Base-by-base conservation (phyloP, 768 basidiomycete genomes). In the Neoboletus subvelutipes region DNA sequence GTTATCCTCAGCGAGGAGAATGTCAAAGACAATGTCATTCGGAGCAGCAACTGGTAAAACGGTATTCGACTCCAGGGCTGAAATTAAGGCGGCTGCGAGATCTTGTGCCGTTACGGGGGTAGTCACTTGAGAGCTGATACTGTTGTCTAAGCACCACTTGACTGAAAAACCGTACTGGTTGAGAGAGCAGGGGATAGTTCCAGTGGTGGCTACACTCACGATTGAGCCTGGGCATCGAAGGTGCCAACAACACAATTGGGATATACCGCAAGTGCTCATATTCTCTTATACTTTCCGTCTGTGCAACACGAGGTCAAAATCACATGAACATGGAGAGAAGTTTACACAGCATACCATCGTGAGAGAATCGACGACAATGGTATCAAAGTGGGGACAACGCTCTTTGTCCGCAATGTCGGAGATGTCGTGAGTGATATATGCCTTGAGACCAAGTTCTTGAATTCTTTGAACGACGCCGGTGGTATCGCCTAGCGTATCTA, bases 141-240 rank as follows among this genome's bases (percentile, higher is more conserved):
- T 94, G 74, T 96, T 94, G 74, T 97, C 94, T 52, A 96, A 76
- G 71, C 94, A 97, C 88, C 92, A 94, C 82, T 96, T 96, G 66
- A 97, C 93, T 86, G 72, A 54, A 59, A 54, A 54, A 20, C 11
- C 52, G 15, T 22, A 42, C 45, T 20, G 15, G 46, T 50, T 69
- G 46, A 62, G 56, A 26, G 15, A n/a, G 3, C 5, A 22, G 18
- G 31, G 37, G 7, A 49, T 36, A 29, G n/a, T 45, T 52, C 37
- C 17, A 28, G 41, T 49, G 26, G 15, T 10, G 4, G 45, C 9
- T 34, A 52, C 48, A 68, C 90, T 71, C 72, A 92, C 89, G 77
- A 61, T 92, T 90, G 58, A 92, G 76, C 15, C 85, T 82, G 9
- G 86, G 86, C 74, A 89, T 81, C 12, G 83, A 84, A 1, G 94